Evolutionary conservation across 73 alveolate species (phyloP).

Genomic region (Paramecium bursaria): DNA sequence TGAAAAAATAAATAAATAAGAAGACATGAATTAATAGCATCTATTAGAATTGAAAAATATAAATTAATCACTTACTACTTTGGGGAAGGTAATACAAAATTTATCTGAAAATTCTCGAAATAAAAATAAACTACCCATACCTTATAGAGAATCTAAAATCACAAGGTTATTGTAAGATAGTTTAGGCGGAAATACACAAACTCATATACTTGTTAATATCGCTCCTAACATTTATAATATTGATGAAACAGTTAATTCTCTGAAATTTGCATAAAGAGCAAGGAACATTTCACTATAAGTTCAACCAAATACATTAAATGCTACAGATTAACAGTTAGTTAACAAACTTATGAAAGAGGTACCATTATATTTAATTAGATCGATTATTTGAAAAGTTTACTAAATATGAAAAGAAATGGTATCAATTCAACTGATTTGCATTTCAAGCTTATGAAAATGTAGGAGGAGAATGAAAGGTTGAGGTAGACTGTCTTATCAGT

Average conservation of each 20-base stretch:
- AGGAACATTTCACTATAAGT: slow-evolving; percentile 78
- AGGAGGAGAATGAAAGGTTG: slow-evolving; percentile 81
- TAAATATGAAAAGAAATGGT: slow-evolving; percentile 80
- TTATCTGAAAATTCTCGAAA: slow-evolving; percentile 66
- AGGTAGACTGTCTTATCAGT: slow-evolving; percentile 70
- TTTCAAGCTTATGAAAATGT: slow-evolving; percentile 67
- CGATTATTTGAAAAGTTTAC: slow-evolving; percentile 78
- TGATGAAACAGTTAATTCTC: slow-evolving; percentile 89
- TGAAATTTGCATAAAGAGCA: slow-evolving; percentile 95
- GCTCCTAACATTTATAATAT: slow-evolving; percentile 81
- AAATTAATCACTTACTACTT: slow-evolving; percentile 85
- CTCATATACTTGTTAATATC: slow-evolving; percentile 84
- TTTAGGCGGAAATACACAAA: slow-evolving; percentile 88
- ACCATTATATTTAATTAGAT: slow-evolving; percentile 50
- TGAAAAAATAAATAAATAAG: slow-evolving; percentile 89
- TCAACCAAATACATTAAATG: slow-evolving; percentile 79
- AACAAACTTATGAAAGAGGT: slow-evolving; percentile 81
- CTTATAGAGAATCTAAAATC: slow-evolving; percentile 92
- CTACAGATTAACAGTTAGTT: slow-evolving; percentile 84
- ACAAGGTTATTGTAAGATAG: slow-evolving; percentile 89
- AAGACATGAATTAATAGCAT: slow-evolving; percentile 78
- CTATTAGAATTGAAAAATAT: slow-evolving; percentile 85
- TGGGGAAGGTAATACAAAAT: slow-evolving; percentile 79
- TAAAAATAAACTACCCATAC: slow-evolving; percentile 73
- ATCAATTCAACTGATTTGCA: slow-evolving; percentile 73